These are phyloP conservation scores for Anthracocystis walkeri DNA, from an alignment of 1,284 basidiomycete genomes.

Conservation along the genomic window DNA sequence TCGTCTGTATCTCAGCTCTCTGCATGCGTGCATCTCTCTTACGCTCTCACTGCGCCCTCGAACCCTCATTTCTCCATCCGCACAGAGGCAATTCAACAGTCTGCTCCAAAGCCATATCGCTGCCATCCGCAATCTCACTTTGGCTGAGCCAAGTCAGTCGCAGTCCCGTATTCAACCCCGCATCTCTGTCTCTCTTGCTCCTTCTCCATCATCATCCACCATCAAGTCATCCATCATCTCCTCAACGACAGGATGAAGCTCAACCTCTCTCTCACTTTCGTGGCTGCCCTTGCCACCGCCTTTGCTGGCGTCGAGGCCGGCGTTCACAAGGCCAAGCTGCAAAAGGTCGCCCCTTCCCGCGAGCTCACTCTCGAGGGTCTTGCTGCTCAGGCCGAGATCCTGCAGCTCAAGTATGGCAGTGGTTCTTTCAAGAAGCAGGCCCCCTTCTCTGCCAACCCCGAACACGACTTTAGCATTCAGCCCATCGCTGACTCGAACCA, in stretches of 20 bases:
- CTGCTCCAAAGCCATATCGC: conserved; percentile 7
- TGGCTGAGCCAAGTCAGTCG: conserved; percentile 21
- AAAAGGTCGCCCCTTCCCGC: conserved; percentile 77
- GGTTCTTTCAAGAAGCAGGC: conserved; percentile 56
- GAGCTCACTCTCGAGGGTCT: conserved; percentile 77
- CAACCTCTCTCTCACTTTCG: conserved; percentile 74
- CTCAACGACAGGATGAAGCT: conserved; percentile 58
- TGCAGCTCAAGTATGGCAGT: conserved; percentile 64
- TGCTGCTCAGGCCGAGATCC: conserved; percentile 75
- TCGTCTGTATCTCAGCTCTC: not conserved
- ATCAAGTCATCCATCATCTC: not conserved
- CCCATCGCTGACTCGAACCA: conserved; percentile 58
- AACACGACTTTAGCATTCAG: conserved; percentile 74
- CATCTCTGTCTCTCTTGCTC: conserved; percentile 70
- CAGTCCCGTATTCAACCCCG: conserved; percentile 6
- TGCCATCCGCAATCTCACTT: conserved; percentile 13
- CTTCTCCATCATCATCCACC: conserved; percentile 74
- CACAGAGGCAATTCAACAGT: conserved; percentile 1
- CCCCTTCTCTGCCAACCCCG: conserved; percentile 71
- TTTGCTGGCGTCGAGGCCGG: conserved; percentile 72
- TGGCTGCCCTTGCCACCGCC: conserved; percentile 72
- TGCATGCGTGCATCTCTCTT: conserved; percentile 14
- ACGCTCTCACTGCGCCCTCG: conserved; percentile 8
- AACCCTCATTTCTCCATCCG: conserved; percentile 6
- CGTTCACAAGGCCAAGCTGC: conserved; percentile 69